Conservation (phyloP, 129 eudicot genomes). For the Kitagawia praeruptora region DNA sequence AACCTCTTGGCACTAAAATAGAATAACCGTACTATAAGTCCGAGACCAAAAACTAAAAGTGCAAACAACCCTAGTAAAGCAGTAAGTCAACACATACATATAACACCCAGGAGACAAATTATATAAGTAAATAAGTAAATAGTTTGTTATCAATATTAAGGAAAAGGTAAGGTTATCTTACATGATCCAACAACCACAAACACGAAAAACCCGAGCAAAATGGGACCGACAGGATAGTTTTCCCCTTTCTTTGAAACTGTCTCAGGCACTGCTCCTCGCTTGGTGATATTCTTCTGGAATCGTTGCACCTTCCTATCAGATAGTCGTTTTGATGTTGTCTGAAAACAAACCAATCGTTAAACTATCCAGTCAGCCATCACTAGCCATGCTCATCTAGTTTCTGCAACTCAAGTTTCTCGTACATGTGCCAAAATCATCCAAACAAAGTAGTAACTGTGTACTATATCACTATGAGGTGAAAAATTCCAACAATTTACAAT, state of each 20-base stretch:
- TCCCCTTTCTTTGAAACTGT: slow-evolving; percentile 69
- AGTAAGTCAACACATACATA: not conserved
- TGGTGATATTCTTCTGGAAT: slow-evolving; percentile 80
- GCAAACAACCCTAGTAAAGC: not conserved
- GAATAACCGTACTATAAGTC: not conserved
- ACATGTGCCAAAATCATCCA: not conserved
- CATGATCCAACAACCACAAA: slow-evolving; percentile 98
- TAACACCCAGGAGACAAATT: no score
- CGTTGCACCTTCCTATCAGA: slow-evolving; percentile 81
- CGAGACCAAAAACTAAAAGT: not conserved
- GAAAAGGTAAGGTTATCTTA: slow-evolving; percentile 29
- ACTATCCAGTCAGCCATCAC: not conserved
- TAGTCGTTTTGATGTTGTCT: slow-evolving; percentile 96
- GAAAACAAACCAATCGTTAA: not conserved
- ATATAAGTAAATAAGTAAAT: not conserved
- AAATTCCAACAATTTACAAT: not conserved
- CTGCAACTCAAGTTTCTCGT: not conserved
- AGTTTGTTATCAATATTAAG: not conserved
- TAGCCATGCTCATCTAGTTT: not conserved
- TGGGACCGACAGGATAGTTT: slow-evolving; percentile 75
- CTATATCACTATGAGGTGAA: not conserved
- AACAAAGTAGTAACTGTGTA: not conserved
- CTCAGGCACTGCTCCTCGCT: slow-evolving; percentile 79
- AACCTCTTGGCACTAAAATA: not conserved
- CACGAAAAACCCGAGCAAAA: slow-evolving; percentile 81